A percentile compares a stretch with the other conserved stretches of the same genome.
Conservation (phyloP, 805 yeast genomes). For the Torulaspora indica region DNA sequence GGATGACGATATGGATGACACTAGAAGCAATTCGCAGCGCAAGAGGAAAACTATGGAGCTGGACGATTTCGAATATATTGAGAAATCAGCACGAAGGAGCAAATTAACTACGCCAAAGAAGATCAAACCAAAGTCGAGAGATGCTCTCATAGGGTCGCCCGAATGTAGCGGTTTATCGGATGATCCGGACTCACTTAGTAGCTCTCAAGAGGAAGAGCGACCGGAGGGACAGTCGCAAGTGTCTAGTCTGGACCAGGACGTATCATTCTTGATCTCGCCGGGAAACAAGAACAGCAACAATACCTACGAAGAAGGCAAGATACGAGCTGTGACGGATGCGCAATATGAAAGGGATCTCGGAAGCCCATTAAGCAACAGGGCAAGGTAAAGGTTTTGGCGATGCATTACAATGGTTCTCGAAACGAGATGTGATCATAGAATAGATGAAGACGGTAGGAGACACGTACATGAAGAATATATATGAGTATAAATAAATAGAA, state of each 20-base stretch:
- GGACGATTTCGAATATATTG: slow-evolving; percentile 28
- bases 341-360: slow-evolving; percentile 8
- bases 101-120: slow-evolving; percentile 28
- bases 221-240: slow-evolving; percentile 7
- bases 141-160: slow-evolving; percentile 9
- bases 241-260: slow-evolving; percentile 15
- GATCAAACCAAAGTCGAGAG: slow-evolving; percentile 11
- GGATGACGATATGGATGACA: slow-evolving; percentile 1
- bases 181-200: slow-evolving; percentile 8
- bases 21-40: not conserved
- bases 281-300: slow-evolving; percentile 5
- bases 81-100: slow-evolving; percentile 5
- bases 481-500: slow-evolving; percentile 7
- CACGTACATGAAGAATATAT: slow-evolving; percentile 14
- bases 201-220: slow-evolving; percentile 11
- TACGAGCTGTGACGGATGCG: slow-evolving; percentile 15
- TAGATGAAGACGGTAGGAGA: slow-evolving; percentile 13
- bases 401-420: too few species aligned
- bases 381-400: slow-evolving; percentile 1
- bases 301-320: slow-evolving; percentile 11
- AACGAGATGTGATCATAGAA: slow-evolving; percentile 5
- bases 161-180: slow-evolving; percentile 1
- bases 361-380: slow-evolving; percentile 20
- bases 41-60: slow-evolving; percentile 24
- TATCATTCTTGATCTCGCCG: slow-evolving; percentile 17